Base-by-base conservation (phyloP, 2,329 filamentous ascomycete species). In the Trichoderma cornu-damae region DNA sequence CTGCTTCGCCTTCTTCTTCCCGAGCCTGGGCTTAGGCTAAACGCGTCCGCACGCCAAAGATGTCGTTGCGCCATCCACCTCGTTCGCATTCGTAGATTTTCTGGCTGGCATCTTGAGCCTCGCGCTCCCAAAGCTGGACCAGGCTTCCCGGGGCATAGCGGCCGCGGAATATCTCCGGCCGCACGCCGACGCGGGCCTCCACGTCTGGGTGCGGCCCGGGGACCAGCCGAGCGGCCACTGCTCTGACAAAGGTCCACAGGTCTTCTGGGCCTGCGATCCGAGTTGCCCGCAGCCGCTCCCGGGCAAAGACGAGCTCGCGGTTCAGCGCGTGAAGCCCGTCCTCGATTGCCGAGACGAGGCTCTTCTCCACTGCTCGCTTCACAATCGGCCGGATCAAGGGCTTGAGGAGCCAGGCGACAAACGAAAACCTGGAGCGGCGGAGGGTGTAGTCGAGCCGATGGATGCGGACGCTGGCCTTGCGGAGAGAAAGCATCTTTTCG, bases 101-200 rank as follows among this genome's bases (percentile, higher is more conserved):
- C 70, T 95, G 88, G 18, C 79, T 79, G 0, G 89, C 90, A 60
- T 79, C 77, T 20, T 77, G 73, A 0, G 84, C 90, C 72, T 96
- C 88, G 62, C 91, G 86, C 63, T 93, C 83, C 90, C 90, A 96
- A n/a, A 96, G 72, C 73, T 89, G 91, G 51, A 94, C 88, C 24
- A 96, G 76, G 70, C 91, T 96, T 0, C 90, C 92, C 0, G 93
- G 93, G 1, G 93, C 87, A 73, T 96, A 96, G 1, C 90, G 82
- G 3, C 88, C 89, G 64, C 85, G 84, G 76, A 97, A 97, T 3
- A 64, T 57, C 3, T 78, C 77, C 6, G 77, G 77, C 22, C 81
- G 80, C 8, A 96, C 75, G 1, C 90, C 90, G 14, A 95, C 75
- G 2, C 88, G 77, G 1, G 86, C 79, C 62, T 94, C 87, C 1